Evolutionary conservation across 2,329 filamentous ascomycete genomes (phyloP), one percentile per base, ranked within the genome.

Genomic region (Xylaria digitata): DNA sequence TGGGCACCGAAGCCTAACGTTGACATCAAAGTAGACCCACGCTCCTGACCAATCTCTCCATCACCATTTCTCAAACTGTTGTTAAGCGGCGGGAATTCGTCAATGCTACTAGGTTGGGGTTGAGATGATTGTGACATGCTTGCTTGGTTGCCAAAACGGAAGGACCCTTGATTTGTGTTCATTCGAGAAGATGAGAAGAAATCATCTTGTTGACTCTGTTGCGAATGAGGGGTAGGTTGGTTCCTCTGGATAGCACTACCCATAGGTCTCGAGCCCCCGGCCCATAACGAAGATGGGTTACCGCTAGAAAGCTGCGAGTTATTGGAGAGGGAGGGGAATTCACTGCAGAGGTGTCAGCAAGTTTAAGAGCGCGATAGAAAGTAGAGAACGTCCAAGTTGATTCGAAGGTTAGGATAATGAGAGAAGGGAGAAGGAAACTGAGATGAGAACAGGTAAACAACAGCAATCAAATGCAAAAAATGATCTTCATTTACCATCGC

Each of bases 301-400:
- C 82, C 77, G 65, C 78, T 85, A 32, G 83, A 79, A 49, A 87
- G 77, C 73, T 87, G 86, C 50, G 86, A 81, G 70, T 86, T 89
- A 73, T 87, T 89, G 58, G 87, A 89, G 71, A 91, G 78, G 23
- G 88, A 89, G 8, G 89, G 89, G 61, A 91, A 91, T 75, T 91
- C 88, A 67, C 88, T 91, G 67, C 55, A 59, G 66, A 32, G 68
- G 42, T 62, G 61, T 80, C 57, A 79, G 78, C 60, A 64, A 46
- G 23, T n/a, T 52, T 37, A 30, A 19, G n/a, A 21, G 17, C 9
- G 19, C 1, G 23, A 11, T 49, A 46, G 32, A 32, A 49, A 48
- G 40, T 6, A 56, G 43, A 37, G 0, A 40, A 30, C 15, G 3
- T 19, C 21, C 1, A 45, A 23, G 7, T 30, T 15, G 13, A 45